Percentiles rank a stretch among this genome's conserved stretches.
Evolutionary conservation across 371 early-diverging fungal species (phyloP).

Genomic region (Syncephalastrum monosporum): DNA sequence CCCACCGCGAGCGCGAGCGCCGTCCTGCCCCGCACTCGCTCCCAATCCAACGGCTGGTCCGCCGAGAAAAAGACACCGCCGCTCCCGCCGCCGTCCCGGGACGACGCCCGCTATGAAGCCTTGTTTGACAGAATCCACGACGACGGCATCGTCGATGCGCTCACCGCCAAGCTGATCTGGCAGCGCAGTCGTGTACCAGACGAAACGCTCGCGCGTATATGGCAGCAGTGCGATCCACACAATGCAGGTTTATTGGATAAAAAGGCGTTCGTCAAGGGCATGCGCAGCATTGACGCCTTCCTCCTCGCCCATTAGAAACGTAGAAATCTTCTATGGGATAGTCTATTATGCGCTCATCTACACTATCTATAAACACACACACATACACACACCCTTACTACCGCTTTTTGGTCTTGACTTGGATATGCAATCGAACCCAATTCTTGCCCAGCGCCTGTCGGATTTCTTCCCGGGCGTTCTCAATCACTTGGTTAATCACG

Average conservation of each 20-base stretch:
- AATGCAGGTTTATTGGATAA: conserved; percentile 40
- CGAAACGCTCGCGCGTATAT: conserved; percentile 35
- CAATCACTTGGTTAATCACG: conserved; percentile 46
- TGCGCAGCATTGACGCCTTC: conserved; percentile 40
- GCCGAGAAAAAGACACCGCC: conserved; percentile 29
- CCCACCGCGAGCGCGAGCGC: conserved; percentile 1
- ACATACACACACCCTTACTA: neutral
- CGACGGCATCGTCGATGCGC: conserved; percentile 38
- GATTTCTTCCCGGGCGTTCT: conserved; percentile 44
- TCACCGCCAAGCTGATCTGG: conserved; percentile 35
- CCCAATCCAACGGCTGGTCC: conserved; percentile 9
- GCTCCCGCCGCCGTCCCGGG: conserved; percentile 39
- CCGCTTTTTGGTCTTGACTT: conserved; percentile 47
- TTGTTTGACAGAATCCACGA: conserved; percentile 41
- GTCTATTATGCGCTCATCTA: no score
- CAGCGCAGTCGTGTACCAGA: conserved; percentile 30
- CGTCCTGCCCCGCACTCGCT: conserved; percentile 9
- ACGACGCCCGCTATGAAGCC: conserved; percentile 32
- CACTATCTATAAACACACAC: neutral
- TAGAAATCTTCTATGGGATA: neutral
- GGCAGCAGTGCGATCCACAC: conserved; percentile 44
- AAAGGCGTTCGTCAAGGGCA: conserved; percentile 41
- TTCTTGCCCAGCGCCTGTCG: conserved; percentile 37
- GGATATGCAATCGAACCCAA: conserved; percentile 51
- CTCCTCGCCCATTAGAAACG: conserved; percentile 10